Evolutionary conservation across 495 filamentous ascomycete species (phyloP).

Genomic region (Penicillium atrosanguineum): DNA sequence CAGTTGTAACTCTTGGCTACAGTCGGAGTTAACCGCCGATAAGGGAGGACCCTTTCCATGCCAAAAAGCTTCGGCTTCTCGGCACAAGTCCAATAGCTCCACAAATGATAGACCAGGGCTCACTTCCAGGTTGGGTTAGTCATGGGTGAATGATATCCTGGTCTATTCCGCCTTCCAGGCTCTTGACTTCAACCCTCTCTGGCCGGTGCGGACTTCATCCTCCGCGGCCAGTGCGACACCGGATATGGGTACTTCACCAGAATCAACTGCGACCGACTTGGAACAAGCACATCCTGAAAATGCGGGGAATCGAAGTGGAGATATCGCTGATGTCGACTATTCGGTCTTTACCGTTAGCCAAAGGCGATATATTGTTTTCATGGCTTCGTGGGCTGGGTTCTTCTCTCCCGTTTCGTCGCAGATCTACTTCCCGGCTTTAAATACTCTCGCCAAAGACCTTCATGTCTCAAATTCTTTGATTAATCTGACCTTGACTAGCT

Average conservation of each 20-base stretch:
- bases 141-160: not conserved
- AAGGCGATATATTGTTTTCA: conserved; percentile 48
- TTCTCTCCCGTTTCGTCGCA: conserved; percentile 70
- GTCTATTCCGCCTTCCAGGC: not conserved
- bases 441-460: conserved; percentile 56
- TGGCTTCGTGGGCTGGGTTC: conserved; percentile 62
- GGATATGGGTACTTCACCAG: not conserved
- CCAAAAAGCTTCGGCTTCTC: not conserved
- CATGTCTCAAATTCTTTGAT: conserved; percentile 59
- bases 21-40: not conserved
- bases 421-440: conserved; percentile 74
- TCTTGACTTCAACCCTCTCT: not conserved
- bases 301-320: not conserved
- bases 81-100: not conserved
- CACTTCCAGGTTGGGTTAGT: not conserved
- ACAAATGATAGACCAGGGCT: not conserved
- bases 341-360: conserved; percentile 26
- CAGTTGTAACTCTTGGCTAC: not conserved
- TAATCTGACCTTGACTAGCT: conserved; percentile 68
- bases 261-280: not conserved
- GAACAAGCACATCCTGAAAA: not conserved
- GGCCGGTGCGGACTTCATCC: not conserved
- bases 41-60: not conserved
- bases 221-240: not conserved
- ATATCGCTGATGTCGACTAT: conserved; percentile 16